These are phyloP conservation scores for Nemania sp. DNA, from an alignment of 2,329 filamentous ascomycete genomes.

Conservation along the genomic window DNA sequence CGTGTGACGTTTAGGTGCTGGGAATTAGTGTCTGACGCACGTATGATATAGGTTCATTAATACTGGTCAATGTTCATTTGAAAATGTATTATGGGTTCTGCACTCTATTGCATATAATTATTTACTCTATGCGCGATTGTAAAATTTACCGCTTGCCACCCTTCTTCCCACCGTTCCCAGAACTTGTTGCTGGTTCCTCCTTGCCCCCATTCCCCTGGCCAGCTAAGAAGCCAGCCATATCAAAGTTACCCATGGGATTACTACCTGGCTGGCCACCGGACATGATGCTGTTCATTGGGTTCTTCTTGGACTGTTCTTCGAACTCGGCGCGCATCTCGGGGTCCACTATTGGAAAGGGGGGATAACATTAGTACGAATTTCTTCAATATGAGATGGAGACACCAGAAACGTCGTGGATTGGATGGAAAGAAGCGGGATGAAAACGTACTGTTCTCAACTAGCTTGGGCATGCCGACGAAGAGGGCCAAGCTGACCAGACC, in stretches of 20 bases:
- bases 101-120: neutral
- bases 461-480: constrained; percentile 92
- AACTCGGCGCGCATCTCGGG: constrained; percentile 95
- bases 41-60: neutral
- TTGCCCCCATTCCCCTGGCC: constrained; percentile 63
- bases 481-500: constrained; percentile 83
- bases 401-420: neutral
- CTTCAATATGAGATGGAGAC: too few species aligned
- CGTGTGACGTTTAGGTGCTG: too few species aligned
- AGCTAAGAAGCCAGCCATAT: constrained; percentile 73
- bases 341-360: constrained; percentile 75
- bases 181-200: constrained; percentile 43
- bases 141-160: constrained; percentile 55
- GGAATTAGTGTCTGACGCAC: neutral
- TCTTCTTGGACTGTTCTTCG: constrained; percentile 86
- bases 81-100: neutral
- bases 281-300: constrained; percentile 58
- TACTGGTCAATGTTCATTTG: neutral
- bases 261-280: constrained; percentile 46
- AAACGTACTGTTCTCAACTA: constrained; percentile 92
- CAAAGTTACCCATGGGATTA: constrained; percentile 67
- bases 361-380: constrained; percentile 2
- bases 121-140: neutral
- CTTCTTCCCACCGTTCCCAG: constrained; percentile 53
- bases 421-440: neutral